Conservation (phyloP, 2,329 filamentous ascomycete genomes). For the Aspergillus clavatus region DNA sequence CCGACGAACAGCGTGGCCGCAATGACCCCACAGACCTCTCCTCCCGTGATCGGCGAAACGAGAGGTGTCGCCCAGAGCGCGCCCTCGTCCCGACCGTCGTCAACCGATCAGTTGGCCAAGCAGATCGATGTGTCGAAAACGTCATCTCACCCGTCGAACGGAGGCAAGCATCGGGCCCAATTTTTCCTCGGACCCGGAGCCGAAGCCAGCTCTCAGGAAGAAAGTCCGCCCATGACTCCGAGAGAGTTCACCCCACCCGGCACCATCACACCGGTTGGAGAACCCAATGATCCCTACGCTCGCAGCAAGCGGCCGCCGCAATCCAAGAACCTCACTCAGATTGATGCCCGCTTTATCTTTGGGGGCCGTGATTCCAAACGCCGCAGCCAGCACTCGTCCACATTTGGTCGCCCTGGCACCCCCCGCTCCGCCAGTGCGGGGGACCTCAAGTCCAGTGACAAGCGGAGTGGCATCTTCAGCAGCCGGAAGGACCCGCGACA, state of each 20-base stretch:
- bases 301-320: constrained; percentile 71
- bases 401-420: constrained; percentile 38
- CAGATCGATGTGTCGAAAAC: constrained; percentile 43
- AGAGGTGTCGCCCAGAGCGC: constrained; percentile 31
- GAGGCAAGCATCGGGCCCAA: constrained; percentile 47
- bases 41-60: constrained; percentile 37
- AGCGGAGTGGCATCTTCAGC: constrained; percentile 52
- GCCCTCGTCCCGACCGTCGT: constrained; percentile 37
- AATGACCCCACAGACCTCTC: constrained; percentile 54
- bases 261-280: constrained; percentile 72
- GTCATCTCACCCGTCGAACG: constrained; percentile 40
- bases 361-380: constrained; percentile 65
- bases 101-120: constrained; percentile 39
- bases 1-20: constrained; percentile 28
- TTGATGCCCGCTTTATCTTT: constrained; percentile 83
- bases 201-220: constrained; percentile 54
- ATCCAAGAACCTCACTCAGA: constrained; percentile 57
- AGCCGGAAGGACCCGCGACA: constrained; percentile 49
- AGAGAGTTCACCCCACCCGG: constrained; percentile 57
- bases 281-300: constrained; percentile 81
- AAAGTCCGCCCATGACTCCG: constrained; percentile 59
- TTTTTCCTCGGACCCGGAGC: constrained; percentile 55
- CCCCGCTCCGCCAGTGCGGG: constrained; percentile 45
- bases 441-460: constrained; percentile 44
- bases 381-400: constrained; percentile 53